Conservation (phyloP, 2,329 filamentous ascomycete species). For the Diaporthe vaccinii region DNA sequence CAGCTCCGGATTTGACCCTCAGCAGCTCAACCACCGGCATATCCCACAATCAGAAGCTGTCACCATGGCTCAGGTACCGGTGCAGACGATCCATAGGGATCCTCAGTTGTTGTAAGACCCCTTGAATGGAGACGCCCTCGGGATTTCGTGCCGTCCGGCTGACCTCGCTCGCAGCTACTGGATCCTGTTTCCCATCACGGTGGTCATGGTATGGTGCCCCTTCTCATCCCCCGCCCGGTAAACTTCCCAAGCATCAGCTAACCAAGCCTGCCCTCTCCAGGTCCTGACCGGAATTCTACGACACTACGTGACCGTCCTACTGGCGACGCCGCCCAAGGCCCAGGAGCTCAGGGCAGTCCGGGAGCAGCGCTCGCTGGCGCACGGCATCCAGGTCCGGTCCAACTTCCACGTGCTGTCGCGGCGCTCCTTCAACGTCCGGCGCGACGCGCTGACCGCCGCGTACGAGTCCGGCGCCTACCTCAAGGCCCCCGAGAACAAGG, state of each 20-base stretch:
- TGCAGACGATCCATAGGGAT: constrained; percentile 98
- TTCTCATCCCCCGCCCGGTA: neutral
- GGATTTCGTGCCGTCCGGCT: constrained; percentile 39
- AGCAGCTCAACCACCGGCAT: constrained; percentile 3
- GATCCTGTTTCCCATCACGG: constrained; percentile 97
- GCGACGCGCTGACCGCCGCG: constrained; percentile 82
- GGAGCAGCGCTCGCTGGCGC: constrained; percentile 87
- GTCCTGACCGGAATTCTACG: constrained; percentile 94
- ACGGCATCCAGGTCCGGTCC: constrained; percentile 85
- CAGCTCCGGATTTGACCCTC: constrained; percentile 10
- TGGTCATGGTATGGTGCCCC: constrained; percentile 82
- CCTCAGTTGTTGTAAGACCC: constrained; percentile 91
- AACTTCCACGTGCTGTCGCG: constrained; percentile 86
- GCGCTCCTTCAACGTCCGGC: constrained; percentile 82
- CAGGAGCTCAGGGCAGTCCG: constrained; percentile 81
- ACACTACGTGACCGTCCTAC: constrained; percentile 94
- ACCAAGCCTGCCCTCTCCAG: constrained; percentile 54
- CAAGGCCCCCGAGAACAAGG: constrained; percentile 88
- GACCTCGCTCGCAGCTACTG: constrained; percentile 79
- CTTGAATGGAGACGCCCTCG: neutral
- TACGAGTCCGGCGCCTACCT: constrained; percentile 90
- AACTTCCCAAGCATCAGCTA: neutral
- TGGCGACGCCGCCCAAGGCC: constrained; percentile 87
- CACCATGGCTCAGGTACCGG: constrained; percentile 84
- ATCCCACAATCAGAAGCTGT: constrained; percentile 32